Evolutionary conservation across 2,329 filamentous ascomycete species (phyloP).

Genomic region (Fusarium continuum): DNA sequence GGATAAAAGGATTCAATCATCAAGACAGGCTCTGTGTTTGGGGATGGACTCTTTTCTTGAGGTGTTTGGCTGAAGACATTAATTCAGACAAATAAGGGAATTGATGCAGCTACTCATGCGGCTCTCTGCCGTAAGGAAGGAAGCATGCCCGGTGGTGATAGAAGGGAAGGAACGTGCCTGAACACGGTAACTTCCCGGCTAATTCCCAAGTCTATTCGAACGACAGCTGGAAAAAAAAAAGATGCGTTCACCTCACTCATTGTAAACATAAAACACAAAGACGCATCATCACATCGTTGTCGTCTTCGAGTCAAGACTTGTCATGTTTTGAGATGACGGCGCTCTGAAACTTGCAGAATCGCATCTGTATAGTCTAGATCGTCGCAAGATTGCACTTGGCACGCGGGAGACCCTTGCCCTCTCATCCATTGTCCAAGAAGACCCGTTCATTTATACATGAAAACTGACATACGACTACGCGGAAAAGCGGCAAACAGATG

Average conservation of each 20-base stretch:
- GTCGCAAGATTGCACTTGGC: constrained; percentile 29
- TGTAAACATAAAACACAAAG: constrained; percentile 3
- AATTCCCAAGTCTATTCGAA: not conserved
- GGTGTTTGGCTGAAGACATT: not conserved
- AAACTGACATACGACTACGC: constrained; percentile 15
- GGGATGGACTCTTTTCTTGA: constrained; percentile 16
- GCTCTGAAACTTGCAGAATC: constrained; percentile 23
- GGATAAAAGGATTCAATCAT: not conserved
- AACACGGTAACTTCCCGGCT: not conserved
- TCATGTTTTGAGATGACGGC: constrained; percentile 21
- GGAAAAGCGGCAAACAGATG: constrained; percentile 15
- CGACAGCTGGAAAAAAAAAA: not conserved
- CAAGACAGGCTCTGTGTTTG: not conserved
- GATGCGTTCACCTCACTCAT: not conserved
- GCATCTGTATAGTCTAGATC: constrained; percentile 27
- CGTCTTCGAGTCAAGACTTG: not conserved
- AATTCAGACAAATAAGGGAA: not conserved
- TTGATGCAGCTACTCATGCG: not conserved
- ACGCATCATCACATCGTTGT: not conserved
- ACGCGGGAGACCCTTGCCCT: constrained; percentile 9
- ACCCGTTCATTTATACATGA: constrained; percentile 2
- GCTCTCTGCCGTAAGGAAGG: not conserved
- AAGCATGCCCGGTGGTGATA: not conserved
- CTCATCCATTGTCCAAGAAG: constrained; percentile 3
- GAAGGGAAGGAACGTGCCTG: constrained; percentile 3